Base-by-base conservation (phyloP, 805 yeast genomes). In the Candida maris region DNA sequence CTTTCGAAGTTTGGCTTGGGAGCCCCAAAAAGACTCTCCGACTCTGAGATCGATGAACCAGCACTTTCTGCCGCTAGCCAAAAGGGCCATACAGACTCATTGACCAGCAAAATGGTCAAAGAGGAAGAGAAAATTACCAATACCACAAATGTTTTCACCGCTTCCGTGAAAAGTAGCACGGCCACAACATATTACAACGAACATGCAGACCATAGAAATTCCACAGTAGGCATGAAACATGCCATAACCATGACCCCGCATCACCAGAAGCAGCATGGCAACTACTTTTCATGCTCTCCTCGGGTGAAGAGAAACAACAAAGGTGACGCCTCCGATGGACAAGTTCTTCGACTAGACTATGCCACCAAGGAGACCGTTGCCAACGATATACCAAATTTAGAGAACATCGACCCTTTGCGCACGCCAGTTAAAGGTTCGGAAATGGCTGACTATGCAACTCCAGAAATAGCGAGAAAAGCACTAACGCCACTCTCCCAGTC, bases 21-120 rank as follows among this genome's bases (percentile, higher is more conserved):
- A 2, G 78, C 77, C 8, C 79, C 79, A 1, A 65, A 71, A 44
- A 52, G 80, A 32, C 63, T 71, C 2, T 55, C 67, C 27, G 64
- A 52, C 16, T 42, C 32, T 31, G 56, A 43, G 38, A 34, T 42
- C 32, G 39, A 47, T 25, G 47, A 38, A 16, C 35, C 36, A 12
- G 35, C 42, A n/a, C 42, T 41, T 14, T 32, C 33, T n/a, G 32
- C 27, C n/a, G 23, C 31, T 16, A 27, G 32, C 27, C 22, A 32
- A 16, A 19, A 35, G 18, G 12, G 21, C 8, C n/a, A 16, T 28
- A 28, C 19, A 7, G 10, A 28, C 6, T 16, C 31, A 8, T 28
- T 16, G 13, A 15, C 26, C 23, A 32, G 9, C 30, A 30, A 14
- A 36, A 38, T 18, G 15, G 34, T 26, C 3, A 37, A 33, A 16